Evolutionary conservation across 1,284 basidiomycete species (phyloP).

Genomic region (Fomes fomentarius): DNA sequence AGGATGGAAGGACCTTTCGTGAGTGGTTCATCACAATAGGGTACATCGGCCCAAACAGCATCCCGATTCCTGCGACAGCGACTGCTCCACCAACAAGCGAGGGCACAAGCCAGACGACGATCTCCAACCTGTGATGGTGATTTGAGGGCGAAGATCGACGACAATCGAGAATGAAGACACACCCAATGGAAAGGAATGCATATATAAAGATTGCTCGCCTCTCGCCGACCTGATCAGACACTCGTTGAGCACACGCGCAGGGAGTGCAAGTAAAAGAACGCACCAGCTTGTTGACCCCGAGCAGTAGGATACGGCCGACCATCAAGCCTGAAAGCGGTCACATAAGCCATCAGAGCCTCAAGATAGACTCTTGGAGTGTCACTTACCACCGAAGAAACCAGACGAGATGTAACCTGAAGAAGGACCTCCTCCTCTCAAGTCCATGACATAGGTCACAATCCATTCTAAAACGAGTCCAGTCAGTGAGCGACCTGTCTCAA

Average conservation of each 20-base stretch:
- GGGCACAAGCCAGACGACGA: constrained; percentile 64
- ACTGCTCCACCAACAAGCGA: constrained; percentile 56
- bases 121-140: constrained; percentile 44
- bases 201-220: constrained; percentile 44
- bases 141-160: neutral
- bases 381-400: constrained; percentile 52
- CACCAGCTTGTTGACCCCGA: constrained; percentile 55
- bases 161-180: constrained; percentile 8
- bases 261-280: neutral
- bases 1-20: constrained; percentile 49
- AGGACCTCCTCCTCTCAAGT: constrained; percentile 47
- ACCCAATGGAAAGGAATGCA: constrained; percentile 39
- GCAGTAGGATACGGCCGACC: constrained; percentile 45
- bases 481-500: too few relatives aligned
- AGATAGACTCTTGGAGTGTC: too few relatives aligned
- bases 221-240: constrained; percentile 42
- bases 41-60: constrained; percentile 55
- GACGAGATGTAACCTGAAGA: constrained; percentile 54
- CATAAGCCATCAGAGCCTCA: neutral
- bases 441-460: constrained; percentile 54
- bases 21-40: constrained; percentile 57
- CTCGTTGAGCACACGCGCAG: neutral
- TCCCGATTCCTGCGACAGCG: constrained; percentile 56
- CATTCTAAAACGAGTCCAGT: constrained; percentile 37
- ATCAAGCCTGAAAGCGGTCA: constrained; percentile 38